Evolutionary conservation across 2,329 filamentous ascomycete genomes (phyloP).

Genomic region (Domatiomyces globalis): DNA sequence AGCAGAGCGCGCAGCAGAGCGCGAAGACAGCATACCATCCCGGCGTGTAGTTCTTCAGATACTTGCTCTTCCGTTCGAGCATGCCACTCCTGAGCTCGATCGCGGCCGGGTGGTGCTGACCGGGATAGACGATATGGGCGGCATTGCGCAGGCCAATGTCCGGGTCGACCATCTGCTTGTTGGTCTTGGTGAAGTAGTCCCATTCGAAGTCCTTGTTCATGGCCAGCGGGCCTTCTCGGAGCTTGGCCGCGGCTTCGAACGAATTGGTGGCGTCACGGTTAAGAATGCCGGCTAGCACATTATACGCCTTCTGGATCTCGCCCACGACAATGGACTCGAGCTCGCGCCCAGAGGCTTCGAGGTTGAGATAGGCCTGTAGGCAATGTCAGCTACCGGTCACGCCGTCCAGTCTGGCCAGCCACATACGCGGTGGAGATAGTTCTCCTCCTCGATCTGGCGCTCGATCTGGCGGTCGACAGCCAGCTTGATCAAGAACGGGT

Average conservation of each 20-base stretch:
- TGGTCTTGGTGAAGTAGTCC: conserved; percentile 63
- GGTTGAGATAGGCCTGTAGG: conserved; percentile 71
- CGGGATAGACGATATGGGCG: conserved; percentile 80
- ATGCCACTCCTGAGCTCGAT: conserved; percentile 80
- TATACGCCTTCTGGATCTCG: conserved; percentile 96
- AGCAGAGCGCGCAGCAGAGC: neutral
- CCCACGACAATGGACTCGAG: conserved; percentile 92
- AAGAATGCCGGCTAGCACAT: conserved; percentile 78
- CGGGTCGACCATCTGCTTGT: conserved; percentile 79
- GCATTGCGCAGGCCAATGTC: conserved; percentile 61
- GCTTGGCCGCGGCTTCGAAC: conserved; percentile 61
- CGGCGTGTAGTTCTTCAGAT: conserved; percentile 90
- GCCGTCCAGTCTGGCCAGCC: conserved; percentile 1
- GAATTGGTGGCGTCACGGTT: conserved; percentile 80
- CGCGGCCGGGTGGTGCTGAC: conserved; percentile 68
- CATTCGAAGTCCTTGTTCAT: conserved; percentile 93
- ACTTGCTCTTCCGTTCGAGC: conserved; percentile 96
- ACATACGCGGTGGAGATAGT: conserved; percentile 79
- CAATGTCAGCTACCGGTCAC: conserved; percentile 5
- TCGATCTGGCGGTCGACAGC: conserved; percentile 82
- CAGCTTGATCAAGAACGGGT: conserved; percentile 77
- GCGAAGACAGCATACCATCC: conserved; percentile 55
- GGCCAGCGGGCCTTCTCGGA: conserved; percentile 71
- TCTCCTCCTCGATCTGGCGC: conserved; percentile 88
- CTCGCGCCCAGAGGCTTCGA: conserved; percentile 87